These are phyloP conservation scores for Delphinella strobiligena DNA, from an alignment of 2,329 filamentous ascomycete genomes.

Conservation along the genomic window DNA sequence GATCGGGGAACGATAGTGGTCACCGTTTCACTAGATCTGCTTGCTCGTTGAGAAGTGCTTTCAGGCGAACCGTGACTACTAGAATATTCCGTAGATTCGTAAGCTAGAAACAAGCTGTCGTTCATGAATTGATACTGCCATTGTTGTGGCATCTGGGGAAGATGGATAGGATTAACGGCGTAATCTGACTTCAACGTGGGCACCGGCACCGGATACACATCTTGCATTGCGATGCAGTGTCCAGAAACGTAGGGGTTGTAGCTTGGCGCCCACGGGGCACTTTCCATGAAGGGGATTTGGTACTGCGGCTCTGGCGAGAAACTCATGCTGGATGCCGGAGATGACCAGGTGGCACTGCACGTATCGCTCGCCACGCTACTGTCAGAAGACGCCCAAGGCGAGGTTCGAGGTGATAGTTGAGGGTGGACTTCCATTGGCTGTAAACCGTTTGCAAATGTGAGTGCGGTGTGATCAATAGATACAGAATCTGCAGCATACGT, in stretches of 20 bases:
- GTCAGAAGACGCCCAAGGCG: neutral
- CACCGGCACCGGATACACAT: neutral
- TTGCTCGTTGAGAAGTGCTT: neutral
- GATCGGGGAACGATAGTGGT: neutral
- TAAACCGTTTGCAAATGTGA: no score
- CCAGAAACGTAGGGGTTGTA: neutral
- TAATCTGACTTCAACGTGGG: neutral
- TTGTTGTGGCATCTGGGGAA: neutral
- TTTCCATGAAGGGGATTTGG: neutral
- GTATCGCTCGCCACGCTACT: constrained; percentile 1
- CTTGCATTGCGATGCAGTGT: neutral
- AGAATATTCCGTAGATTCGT: neutral
- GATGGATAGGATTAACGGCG: neutral
- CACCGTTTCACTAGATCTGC: neutral
- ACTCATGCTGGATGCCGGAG: neutral
- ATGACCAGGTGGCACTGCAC: constrained; percentile 4
- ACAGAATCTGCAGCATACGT: no score
- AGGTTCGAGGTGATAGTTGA: neutral
- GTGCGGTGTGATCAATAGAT: no score
- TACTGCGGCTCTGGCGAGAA: neutral
- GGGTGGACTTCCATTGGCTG: no score
- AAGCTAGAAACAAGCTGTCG: neutral
- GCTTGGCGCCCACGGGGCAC: neutral
- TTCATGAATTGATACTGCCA: neutral
- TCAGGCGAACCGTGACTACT: neutral